Base-by-base conservation (phyloP, 768 basidiomycete genomes). In the Lepiota brunneoincarnata region DNA sequence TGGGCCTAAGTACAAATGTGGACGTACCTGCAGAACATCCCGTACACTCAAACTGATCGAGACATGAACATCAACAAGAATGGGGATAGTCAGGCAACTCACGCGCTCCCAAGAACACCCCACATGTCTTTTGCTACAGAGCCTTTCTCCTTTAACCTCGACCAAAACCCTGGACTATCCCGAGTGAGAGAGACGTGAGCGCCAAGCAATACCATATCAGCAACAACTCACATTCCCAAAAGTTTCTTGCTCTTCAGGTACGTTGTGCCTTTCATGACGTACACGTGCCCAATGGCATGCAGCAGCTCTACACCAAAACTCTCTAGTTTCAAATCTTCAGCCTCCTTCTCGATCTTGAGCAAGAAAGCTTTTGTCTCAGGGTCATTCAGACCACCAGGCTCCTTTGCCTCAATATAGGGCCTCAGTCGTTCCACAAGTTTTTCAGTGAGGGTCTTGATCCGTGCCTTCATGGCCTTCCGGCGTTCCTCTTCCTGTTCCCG, bases 21-120 rank as follows among this genome's bases (percentile, higher is more conserved):
- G 18, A 61, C 72, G 58, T 54, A 80, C 80, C 63, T 82, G 68
- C 84, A 94, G 90, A 44, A 89, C 74, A 50, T 85, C 78, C 59
- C 86, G 87, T 20, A 92, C 93, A 59, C 86, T 86, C 60, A 91
- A 65, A 3, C 83, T 85, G 59, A 15, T 31, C 50, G 20, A 58
- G 31, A 44, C 44, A 51, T 21, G 12, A 21, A 6, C 36, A 21
- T 48, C 1, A 36, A 38, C 28, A 49, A 24, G n/a, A 40, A 42
- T 42, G 12, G 51, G 48, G 17, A 49, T 51, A 48, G 55, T 37
- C 23, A 38, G 37, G 28, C 56, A 26, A 77, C 92, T 73, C 71
- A 94, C 86, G 96, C 96, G 77, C 91, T 93, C 34, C 93, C 91
- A 56, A 98, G 89, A 56, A 98, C 89, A 14, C 93, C 94, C 89